Evolutionary conservation across 768 basidiomycete species (phyloP).

Genomic region (Amanita subjunquillea): DNA sequence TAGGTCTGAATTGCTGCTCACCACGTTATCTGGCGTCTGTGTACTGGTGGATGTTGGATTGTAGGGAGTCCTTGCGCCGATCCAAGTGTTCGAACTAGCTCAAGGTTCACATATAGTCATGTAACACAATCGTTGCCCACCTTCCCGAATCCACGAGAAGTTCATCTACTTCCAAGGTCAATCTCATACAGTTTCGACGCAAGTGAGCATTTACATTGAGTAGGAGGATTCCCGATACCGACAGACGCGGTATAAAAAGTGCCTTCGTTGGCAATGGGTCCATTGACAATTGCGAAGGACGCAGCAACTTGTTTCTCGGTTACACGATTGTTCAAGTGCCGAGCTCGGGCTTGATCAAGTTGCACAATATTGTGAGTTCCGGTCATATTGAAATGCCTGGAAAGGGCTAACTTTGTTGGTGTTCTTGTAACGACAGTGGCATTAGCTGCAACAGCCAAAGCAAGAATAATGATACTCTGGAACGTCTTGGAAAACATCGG

Average conservation of each 20-base stretch:
- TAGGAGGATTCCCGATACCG: conserved; percentile 45
- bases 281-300: conserved; percentile 18
- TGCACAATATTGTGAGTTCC: conserved; percentile 37
- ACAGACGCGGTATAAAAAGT: conserved; percentile 36
- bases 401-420: conserved; percentile 38
- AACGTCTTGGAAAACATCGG: conserved; percentile 28
- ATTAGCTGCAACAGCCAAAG: conserved; percentile 34
- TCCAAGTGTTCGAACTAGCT: conserved; percentile 60
- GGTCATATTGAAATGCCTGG: conserved; percentile 42
- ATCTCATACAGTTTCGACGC: background rate
- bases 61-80: conserved; percentile 43
- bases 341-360: conserved; percentile 41
- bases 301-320: background rate
- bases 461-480: conserved; percentile 37
- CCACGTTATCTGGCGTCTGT: conserved; percentile 36
- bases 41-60: conserved; percentile 36
- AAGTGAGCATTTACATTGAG: conserved; percentile 28
- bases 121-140: conserved; percentile 5
- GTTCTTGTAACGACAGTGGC: conserved; percentile 29
- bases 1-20: conserved; percentile 17
- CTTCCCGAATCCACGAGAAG: conserved; percentile 58
- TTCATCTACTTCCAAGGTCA: conserved; percentile 22
- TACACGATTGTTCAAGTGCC: conserved; percentile 29
- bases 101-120: conserved; percentile 9
- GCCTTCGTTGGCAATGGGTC: conserved; percentile 23